Evolutionary conservation across 2,329 filamentous ascomycete species (phyloP).

Genomic region (Cercospora sp.): DNA sequence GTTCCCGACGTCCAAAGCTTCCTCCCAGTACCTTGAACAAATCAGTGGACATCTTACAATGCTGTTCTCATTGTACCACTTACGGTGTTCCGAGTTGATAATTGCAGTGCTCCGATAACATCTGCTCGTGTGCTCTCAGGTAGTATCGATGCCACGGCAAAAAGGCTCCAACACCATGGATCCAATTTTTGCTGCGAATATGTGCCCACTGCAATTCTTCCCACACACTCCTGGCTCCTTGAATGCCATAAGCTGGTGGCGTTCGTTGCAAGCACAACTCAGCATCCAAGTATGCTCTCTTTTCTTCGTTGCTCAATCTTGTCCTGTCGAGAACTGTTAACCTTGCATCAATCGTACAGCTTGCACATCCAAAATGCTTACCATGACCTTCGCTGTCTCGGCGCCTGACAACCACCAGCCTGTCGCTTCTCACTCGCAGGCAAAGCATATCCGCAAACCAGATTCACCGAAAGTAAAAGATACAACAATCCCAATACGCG

Average conservation of each 20-base stretch:
- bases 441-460: constrained; percentile 6
- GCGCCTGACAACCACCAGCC: constrained; percentile 11
- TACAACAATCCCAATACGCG: not conserved
- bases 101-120: constrained; percentile 27
- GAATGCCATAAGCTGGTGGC: constrained; percentile 24
- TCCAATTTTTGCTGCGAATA: constrained; percentile 28
- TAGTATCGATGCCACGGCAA: constrained; percentile 31
- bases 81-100: constrained; percentile 25
- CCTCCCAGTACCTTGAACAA: constrained; percentile 25
- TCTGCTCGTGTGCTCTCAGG: constrained; percentile 24
- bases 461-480: not conserved
- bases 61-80: not conserved
- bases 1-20: constrained; percentile 23
- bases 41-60: not conserved
- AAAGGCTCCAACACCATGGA: constrained; percentile 29
- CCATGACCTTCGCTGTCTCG: constrained; percentile 21
- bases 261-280: constrained; percentile 27
- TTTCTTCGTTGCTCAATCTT: constrained; percentile 21
- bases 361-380: not conserved
- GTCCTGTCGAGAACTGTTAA: constrained; percentile 15
- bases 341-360: not conserved
- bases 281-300: constrained; percentile 24
- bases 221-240: constrained; percentile 26
- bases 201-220: constrained; percentile 30
- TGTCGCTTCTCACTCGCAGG: constrained; percentile 10